Evolutionary conservation across 164 flowering plant species (phyloP).

Genomic region (Litsea cubeba): DNA sequence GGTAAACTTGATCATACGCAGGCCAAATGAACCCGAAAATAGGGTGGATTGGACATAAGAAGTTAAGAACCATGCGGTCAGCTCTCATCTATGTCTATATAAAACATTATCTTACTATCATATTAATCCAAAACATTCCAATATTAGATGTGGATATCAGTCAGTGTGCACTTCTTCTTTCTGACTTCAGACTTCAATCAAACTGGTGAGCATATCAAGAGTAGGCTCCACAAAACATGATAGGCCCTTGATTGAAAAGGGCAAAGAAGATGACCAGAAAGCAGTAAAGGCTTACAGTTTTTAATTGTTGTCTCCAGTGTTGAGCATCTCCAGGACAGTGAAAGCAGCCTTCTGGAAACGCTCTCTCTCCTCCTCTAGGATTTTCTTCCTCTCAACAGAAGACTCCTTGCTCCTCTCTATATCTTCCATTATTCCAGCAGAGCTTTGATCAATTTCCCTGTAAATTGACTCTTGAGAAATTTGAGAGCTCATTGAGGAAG

Average conservation of each 20-base stretch:
- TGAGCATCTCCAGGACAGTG: constrained; percentile 65
- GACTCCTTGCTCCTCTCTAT: constrained; percentile 65
- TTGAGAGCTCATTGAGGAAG: not conserved
- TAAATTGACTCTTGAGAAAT: not conserved
- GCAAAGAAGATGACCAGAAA: not conserved
- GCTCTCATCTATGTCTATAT: no score
- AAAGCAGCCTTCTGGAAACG: constrained; percentile 73
- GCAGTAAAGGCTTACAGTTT: constrained; percentile 2
- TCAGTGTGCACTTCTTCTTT: not conserved
- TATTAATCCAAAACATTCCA: no score
- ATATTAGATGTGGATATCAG: no score
- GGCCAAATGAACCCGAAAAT: no score
- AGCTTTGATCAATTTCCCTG: constrained; percentile 33
- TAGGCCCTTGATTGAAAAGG: not conserved
- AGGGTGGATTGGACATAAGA: no score
- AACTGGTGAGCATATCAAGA: no score
- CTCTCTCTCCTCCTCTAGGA: constrained; percentile 72
- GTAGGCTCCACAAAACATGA: not conserved
- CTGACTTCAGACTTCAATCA: not conserved
- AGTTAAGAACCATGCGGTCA: no score
- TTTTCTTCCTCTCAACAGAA: constrained; percentile 52
- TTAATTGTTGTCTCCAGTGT: constrained; percentile 6
- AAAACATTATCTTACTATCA: no score
- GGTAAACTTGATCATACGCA: no score
- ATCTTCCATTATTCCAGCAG: constrained; percentile 62